Evolutionary conservation across 805 yeast genomes (phyloP), one percentile per base, ranked within the genome.

Genomic region (Brettanomyces nanus): DNA sequence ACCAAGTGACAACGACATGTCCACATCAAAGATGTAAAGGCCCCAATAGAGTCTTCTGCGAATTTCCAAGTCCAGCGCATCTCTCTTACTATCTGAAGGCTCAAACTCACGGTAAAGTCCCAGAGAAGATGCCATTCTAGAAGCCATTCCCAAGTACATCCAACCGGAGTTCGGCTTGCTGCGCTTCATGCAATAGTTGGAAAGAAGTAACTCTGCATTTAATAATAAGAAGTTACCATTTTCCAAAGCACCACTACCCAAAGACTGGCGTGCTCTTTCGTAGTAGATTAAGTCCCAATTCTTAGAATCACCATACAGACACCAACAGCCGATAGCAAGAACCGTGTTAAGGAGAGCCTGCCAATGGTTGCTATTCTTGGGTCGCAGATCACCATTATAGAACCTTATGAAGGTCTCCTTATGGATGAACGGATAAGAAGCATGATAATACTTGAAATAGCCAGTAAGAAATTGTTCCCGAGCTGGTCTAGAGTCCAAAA

Each of bases 1-100:
- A 11, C 84, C 85, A 54, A 75, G 74, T 1, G 81, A 72, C 18
- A 79, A 63, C 1, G 81, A 72, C 14, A 81, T 73, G 37, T 80
- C 78, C 14, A 77, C 71, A 53, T 77, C 85, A 47, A 75, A 75
- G 36, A 73, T 68, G 45, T 73, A 76, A 7, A 80, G 46, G 1
- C 80, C 79, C 81, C 84, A 79, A 83, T 84, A 80, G 23, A 77
- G 53, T 38, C 84, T 58, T 48, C 82, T 62, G 45, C 83, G 65
- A 53, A 71, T 64, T 46, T 77, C 84, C 36, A 67, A 54, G 47
- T 70, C 68, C 19, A 70, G 39, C 14, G 70, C 65, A 28, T 38
- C 40, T 15, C 61, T 61, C 40, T 58, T 59, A 15, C 62, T 52
- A 37, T 53, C 51, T 19, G 38, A 33, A 2, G 46, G 40, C 3